These are phyloP conservation scores for Diaporthe helianthi DNA, from an alignment of 2,329 filamentous ascomycete genomes.

Conservation along the genomic window DNA sequence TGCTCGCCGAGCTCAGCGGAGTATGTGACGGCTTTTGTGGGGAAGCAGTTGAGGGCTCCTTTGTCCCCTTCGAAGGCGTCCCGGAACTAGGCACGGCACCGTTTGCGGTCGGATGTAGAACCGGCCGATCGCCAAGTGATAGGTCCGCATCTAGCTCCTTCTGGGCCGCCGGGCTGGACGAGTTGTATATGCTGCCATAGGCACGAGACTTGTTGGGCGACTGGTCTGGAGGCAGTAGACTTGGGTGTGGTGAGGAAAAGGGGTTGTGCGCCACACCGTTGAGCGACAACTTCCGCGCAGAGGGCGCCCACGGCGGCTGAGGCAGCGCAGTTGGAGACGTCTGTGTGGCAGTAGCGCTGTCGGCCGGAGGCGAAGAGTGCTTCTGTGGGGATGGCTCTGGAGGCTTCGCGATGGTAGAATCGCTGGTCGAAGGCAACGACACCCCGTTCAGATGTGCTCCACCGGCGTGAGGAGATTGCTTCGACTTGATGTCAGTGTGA, in stretches of 20 bases:
- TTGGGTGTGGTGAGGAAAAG: slow-evolving; percentile 53
- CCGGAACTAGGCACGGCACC: slow-evolving; percentile 34
- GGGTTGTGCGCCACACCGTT: slow-evolving; percentile 46
- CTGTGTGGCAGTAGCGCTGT: slow-evolving; percentile 17
- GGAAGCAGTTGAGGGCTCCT: slow-evolving; percentile 37
- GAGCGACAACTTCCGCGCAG: slow-evolving; percentile 38
- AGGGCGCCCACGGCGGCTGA: slow-evolving; percentile 10
- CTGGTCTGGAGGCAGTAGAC: slow-evolving; percentile 49
- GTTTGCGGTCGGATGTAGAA: slow-evolving; percentile 37
- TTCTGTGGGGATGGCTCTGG: slow-evolving; percentile 35
- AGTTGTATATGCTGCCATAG: slow-evolving; percentile 48
- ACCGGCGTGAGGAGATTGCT: slow-evolving; percentile 11
- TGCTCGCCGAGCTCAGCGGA: slow-evolving; percentile 30
- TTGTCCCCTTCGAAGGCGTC: slow-evolving; percentile 45
- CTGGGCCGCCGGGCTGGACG: slow-evolving; percentile 40
- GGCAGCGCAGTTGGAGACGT: slow-evolving; percentile 15
- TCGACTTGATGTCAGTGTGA: not conserved
- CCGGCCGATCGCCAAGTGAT: slow-evolving; percentile 26
- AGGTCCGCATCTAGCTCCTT: slow-evolving; percentile 27
- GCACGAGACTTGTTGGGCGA: slow-evolving; percentile 50
- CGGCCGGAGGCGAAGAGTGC: slow-evolving; percentile 29
- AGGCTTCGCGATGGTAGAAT: slow-evolving; percentile 12
- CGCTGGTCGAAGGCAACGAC: slow-evolving; percentile 28
- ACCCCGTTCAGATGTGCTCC: slow-evolving; percentile 29
- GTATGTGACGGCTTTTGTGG: slow-evolving; percentile 33